phyloP scores from a whole-genome alignment of 306 rosid species.

The Cucumis sativus region DNA sequence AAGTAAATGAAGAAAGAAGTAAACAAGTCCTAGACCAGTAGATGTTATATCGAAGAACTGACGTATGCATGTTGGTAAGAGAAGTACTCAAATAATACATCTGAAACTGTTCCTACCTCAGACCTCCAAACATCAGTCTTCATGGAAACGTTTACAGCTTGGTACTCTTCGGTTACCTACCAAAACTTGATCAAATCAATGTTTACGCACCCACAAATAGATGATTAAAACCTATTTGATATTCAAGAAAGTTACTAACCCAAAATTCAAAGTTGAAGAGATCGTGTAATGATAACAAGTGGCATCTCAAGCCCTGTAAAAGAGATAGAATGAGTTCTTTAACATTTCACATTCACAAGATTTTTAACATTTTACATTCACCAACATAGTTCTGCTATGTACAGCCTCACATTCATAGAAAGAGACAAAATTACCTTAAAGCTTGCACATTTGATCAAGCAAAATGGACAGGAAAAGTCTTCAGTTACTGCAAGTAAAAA shows the following conservation, averaged over 20 bases:
- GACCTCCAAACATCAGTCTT: conserved; percentile 27
- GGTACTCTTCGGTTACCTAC: conserved; percentile 63
- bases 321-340: conserved; percentile 8
- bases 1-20: background rate
- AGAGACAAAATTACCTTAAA: conserved; percentile 40
- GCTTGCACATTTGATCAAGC: conserved; percentile 63
- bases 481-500: conserved; percentile 50
- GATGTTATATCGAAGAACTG: background rate
- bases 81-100: background rate
- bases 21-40: background rate
- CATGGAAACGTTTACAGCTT: conserved; percentile 52
- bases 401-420: conserved; percentile 2
- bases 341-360: conserved; percentile 7
- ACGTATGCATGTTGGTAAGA: background rate
- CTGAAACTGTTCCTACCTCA: conserved; percentile 40
- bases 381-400: conserved; percentile 4
- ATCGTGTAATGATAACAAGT: conserved; percentile 60
- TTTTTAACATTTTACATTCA: conserved; percentile 8
- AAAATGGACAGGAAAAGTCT: conserved; percentile 73
- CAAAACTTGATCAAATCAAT: conserved; percentile 20
- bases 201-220: conserved; percentile 15
- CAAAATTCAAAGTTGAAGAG: conserved; percentile 68
- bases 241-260: conserved; percentile 44
- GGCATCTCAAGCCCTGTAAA: conserved; percentile 61
- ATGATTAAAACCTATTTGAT: conserved; percentile 2